Evolutionary conservation across 306 rosid genomes (phyloP).

Genomic region (Carpinus viminea): DNA sequence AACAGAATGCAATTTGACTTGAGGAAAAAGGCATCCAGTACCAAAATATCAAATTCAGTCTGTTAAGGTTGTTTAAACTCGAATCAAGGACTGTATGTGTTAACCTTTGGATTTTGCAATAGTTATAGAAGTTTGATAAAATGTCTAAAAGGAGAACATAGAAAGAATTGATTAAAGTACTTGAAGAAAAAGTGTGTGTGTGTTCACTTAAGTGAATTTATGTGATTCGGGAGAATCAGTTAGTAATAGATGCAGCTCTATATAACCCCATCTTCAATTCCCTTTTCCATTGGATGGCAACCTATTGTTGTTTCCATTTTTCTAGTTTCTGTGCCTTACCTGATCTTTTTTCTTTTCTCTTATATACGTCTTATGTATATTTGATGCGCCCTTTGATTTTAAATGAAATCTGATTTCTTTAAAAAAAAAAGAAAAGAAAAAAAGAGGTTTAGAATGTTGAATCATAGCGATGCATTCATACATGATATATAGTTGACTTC

Average conservation of each 20-base stretch:
- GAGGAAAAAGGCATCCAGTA: background rate
- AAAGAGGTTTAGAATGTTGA: background rate
- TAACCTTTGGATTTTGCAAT: background rate
- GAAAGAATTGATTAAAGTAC: background rate
- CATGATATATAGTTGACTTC: background rate
- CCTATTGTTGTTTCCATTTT: no score
- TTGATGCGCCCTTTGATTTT: no score
- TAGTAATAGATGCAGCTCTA: background rate
- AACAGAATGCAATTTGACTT: background rate
- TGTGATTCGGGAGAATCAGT: background rate
- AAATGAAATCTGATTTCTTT: no score
- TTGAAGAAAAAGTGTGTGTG: background rate
- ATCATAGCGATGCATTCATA: background rate
- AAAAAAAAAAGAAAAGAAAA: no score
- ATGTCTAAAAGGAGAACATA: background rate
- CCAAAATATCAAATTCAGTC: background rate
- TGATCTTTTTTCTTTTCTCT: no score
- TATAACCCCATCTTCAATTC: background rate
- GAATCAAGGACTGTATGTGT: background rate
- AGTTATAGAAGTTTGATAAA: background rate
- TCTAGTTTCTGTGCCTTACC: no score
- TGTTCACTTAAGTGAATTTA: no score
- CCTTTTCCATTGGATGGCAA: no score
- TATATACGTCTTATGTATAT: no score
- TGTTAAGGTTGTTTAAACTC: background rate